Conservation (phyloP, 1,139 yeast genomes). For the Saccharomycopsis hybrid region DNA sequence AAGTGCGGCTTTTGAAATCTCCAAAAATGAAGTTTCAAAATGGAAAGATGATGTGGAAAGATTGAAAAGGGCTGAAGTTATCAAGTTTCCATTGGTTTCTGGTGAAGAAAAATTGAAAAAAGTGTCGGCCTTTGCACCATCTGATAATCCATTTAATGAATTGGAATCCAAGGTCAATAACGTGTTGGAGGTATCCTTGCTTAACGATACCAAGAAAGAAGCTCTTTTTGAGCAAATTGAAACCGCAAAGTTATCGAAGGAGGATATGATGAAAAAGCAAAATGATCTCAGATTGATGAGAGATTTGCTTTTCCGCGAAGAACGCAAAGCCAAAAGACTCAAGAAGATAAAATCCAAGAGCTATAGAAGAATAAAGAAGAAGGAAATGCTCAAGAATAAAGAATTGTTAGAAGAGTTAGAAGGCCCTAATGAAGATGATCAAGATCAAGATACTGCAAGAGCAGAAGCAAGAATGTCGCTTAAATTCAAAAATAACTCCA, state of each 20-base stretch:
- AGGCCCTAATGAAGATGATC: constrained; percentile 42
- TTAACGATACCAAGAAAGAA: constrained; percentile 68
- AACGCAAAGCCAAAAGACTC: constrained; percentile 80
- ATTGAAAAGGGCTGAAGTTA: constrained; percentile 78
- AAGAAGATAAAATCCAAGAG: constrained; percentile 93
- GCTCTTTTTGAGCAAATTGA: constrained; percentile 84
- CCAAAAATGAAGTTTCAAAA: constrained; percentile 77
- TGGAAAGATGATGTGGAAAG: constrained; percentile 83
- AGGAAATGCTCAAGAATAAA: constrained; percentile 67
- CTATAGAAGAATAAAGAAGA: constrained; percentile 79
- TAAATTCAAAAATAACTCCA: constrained; percentile 77
- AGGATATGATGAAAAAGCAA: constrained; percentile 72
- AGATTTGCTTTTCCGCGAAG: constrained; percentile 94
- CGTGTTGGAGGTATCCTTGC: constrained; percentile 57
- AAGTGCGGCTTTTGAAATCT: constrained; percentile 82
- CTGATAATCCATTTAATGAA: constrained; percentile 47
- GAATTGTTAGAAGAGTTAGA: constrained; percentile 59
- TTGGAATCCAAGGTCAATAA: constrained; percentile 61
- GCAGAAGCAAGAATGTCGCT: constrained; percentile 91
- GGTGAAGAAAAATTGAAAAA: constrained; percentile 32
- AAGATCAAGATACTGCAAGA: constrained; percentile 63
- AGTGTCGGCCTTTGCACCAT: constrained; percentile 48
- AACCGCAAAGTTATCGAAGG: constrained; percentile 72
- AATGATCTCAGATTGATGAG: constrained; percentile 86
- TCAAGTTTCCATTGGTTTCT: constrained; percentile 54